These are phyloP conservation scores for Batkoa obscura DNA, from an alignment of 371 early-diverging fungal genomes.

Conservation along the genomic window DNA sequence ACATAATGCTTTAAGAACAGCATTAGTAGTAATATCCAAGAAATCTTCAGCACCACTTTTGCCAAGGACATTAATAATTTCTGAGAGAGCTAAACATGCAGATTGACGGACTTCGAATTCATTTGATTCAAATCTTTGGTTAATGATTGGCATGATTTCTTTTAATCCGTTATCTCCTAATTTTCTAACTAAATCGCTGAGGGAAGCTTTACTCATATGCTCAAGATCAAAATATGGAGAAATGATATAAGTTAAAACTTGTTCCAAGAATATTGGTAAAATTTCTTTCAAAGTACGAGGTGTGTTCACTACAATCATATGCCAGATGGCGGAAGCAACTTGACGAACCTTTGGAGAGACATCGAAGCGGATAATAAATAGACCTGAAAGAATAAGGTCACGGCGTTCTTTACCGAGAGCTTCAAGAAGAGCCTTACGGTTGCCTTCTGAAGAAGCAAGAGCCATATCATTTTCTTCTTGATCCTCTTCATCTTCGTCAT, in stretches of 20 bases:
- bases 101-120: conserved; percentile 61
- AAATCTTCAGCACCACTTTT: conserved; percentile 65
- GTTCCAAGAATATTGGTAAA: conserved; percentile 62
- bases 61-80: conserved; percentile 73
- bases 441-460: conserved; percentile 33
- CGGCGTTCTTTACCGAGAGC: conserved; percentile 75
- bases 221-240: conserved; percentile 49
- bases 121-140: conserved; percentile 47
- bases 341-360: conserved; percentile 72
- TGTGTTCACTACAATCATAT: conserved; percentile 82
- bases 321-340: conserved; percentile 82
- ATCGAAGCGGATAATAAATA: conserved; percentile 83
- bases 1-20: conserved; percentile 58
- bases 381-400: conserved; percentile 68
- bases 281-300: conserved; percentile 93
- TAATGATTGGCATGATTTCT: conserved; percentile 75
- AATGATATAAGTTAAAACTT: conserved; percentile 64
- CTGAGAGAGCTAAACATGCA: conserved; percentile 79
- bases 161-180: conserved; percentile 76
- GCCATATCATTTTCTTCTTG: conserved; percentile 23
- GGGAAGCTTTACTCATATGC: conserved; percentile 67
- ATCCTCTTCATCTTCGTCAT: conserved; percentile 31
- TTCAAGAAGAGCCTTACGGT: conserved; percentile 53
- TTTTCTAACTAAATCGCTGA: conserved; percentile 89
- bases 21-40: conserved; percentile 56